phyloP scores from a whole-genome alignment of 352 stramenopile species.

The Phytophthora sp. region DNA sequence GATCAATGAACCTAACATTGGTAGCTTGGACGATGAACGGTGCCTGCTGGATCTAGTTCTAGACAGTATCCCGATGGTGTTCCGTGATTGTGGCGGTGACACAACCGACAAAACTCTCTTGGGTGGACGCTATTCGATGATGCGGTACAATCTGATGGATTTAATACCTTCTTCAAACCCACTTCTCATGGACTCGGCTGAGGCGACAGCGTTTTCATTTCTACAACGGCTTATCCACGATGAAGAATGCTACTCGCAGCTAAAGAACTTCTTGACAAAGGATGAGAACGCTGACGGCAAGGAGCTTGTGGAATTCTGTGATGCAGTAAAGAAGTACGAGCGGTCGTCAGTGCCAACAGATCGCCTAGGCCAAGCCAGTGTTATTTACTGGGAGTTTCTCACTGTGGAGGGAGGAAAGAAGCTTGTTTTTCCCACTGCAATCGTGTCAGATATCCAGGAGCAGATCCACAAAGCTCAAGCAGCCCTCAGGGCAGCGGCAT shows the following conservation, averaged over 20 bases:
- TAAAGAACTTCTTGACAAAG: slow-evolving; percentile 78
- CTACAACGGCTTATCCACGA: slow-evolving; percentile 89
- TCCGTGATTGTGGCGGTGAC: slow-evolving; percentile 84
- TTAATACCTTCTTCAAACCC: slow-evolving; percentile 46
- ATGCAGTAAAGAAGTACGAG: slow-evolving; percentile 86
- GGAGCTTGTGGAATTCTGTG: slow-evolving; percentile 81
- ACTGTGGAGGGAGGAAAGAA: slow-evolving; percentile 60
- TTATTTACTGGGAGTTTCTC: slow-evolving; percentile 89
- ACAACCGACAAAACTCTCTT: slow-evolving; percentile 88
- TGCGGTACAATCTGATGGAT: slow-evolving; percentile 75
- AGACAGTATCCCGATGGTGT: slow-evolving; percentile 88
- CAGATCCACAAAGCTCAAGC: slow-evolving; percentile 72
- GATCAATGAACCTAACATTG: slow-evolving; percentile 71
- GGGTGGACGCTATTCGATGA: slow-evolving; percentile 82
- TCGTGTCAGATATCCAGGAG: slow-evolving; percentile 60
- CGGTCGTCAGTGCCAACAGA: slow-evolving; percentile 70
- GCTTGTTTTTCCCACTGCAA: slow-evolving; percentile 62
- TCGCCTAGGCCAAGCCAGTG: slow-evolving; percentile 70
- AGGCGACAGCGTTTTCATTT: slow-evolving; percentile 81
- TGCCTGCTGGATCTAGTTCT: slow-evolving; percentile 82
- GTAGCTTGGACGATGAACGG: slow-evolving; percentile 78
- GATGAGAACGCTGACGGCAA: slow-evolving; percentile 61
- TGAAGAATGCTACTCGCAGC: slow-evolving; percentile 87
- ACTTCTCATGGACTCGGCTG: slow-evolving; percentile 66
- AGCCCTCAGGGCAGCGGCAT: slow-evolving; percentile 27